phyloP scores from a whole-genome alignment of 2,329 filamentous ascomycete species.

The Colletotrichum cuscutae region DNA sequence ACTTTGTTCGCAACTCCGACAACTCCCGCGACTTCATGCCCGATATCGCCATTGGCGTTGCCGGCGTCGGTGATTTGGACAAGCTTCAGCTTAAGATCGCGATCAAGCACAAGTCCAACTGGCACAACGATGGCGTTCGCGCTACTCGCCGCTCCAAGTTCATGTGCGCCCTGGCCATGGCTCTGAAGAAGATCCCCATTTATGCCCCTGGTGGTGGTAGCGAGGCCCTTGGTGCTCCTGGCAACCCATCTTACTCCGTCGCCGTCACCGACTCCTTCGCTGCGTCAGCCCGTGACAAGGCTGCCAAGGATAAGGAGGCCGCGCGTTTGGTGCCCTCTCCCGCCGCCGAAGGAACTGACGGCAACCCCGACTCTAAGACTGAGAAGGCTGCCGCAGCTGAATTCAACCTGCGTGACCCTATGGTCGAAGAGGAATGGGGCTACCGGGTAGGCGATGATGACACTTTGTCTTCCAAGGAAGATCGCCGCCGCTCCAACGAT shows the following conservation, averaged over 20 bases:
- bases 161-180: conserved; percentile 90
- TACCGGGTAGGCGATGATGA: conserved; percentile 49
- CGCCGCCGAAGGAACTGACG: conserved; percentile 37
- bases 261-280: conserved; percentile 75
- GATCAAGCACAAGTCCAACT: conserved; percentile 93
- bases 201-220: conserved; percentile 80
- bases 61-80: conserved; percentile 84
- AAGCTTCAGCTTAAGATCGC: conserved; percentile 86
- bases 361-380: conserved; percentile 36
- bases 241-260: conserved; percentile 86
- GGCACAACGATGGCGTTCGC: conserved; percentile 87
- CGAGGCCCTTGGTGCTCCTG: conserved; percentile 70
- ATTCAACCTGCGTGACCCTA: conserved; percentile 53
- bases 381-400: conserved; percentile 58
- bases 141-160: conserved; percentile 90
- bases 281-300: conserved; percentile 69
- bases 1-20: conserved; percentile 83
- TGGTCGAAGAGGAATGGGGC: conserved; percentile 50
- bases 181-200: conserved; percentile 88
- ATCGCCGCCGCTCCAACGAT: conserved; percentile 49
- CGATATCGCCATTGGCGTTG: conserved; percentile 82
- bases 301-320: conserved; percentile 69
- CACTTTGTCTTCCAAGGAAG: conserved; percentile 45
- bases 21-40: conserved; percentile 93
- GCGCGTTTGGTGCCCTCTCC: conserved; percentile 70